phyloP scores from a whole-genome alignment of 306 rosid genomes.

The Elaeagnus macrophylla region DNA sequence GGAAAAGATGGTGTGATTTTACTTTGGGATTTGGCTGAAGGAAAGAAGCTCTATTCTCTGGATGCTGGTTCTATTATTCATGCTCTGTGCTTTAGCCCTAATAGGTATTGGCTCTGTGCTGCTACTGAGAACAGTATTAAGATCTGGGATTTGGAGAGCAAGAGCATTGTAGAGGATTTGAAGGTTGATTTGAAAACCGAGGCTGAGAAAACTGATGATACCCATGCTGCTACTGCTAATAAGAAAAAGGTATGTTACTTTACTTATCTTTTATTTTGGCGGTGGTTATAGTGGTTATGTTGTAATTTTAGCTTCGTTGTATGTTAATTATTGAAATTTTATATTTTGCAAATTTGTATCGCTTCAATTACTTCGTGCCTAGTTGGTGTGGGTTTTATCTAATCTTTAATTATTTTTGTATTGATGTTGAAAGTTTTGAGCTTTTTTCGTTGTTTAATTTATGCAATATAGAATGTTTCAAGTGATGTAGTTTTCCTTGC shows the following conservation, averaged over 20 bases:
- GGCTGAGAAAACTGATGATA: slow-evolving; percentile 59
- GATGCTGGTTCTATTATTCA: slow-evolving; percentile 80
- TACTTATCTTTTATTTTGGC: neutral
- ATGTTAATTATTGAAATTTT: too few relatives aligned
- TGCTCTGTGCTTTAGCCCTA: slow-evolving; percentile 88
- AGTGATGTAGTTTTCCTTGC: too few relatives aligned
- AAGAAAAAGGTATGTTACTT: slow-evolving; percentile 63
- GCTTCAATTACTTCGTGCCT: too few relatives aligned
- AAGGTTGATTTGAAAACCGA: slow-evolving; percentile 79
- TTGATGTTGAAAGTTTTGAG: too few relatives aligned
- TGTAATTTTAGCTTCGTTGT: neutral
- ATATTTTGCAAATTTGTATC: too few relatives aligned
- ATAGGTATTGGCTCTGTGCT: slow-evolving; percentile 97
- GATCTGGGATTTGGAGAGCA: slow-evolving; percentile 99
- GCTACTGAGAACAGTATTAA: slow-evolving; percentile 89
- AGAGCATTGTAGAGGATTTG: slow-evolving; percentile 89
- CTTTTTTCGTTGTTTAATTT: too few relatives aligned
- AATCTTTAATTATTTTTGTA: too few relatives aligned
- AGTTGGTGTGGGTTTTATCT: too few relatives aligned
- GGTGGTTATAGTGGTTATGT: neutral
- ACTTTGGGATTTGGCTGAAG: slow-evolving; percentile 96
- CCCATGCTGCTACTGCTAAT: slow-evolving; percentile 32
- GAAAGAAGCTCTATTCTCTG: slow-evolving; percentile 71
- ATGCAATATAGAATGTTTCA: too few relatives aligned
- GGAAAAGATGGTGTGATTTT: slow-evolving; percentile 86